A percentile compares a stretch with the other conserved stretches of the same genome.
These are phyloP conservation scores for Arthrobotrys entomopaga DNA, from an alignment of 2,329 filamentous ascomycete genomes.

Conservation along the genomic window DNA sequence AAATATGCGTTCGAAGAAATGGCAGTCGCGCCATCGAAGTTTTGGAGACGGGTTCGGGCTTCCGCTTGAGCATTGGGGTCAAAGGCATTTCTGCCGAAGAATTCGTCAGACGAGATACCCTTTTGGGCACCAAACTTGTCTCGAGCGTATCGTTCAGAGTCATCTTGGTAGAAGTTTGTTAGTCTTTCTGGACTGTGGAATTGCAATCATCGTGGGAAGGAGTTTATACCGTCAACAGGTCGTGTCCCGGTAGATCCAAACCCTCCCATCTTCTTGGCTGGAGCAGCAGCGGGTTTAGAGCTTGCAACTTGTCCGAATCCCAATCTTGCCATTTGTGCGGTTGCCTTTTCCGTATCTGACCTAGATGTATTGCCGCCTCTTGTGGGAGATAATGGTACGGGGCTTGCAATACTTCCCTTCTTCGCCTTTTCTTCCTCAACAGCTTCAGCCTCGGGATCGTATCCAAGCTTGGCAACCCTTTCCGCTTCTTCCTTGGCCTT, in stretches of 20 bases:
- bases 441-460: conserved; percentile 89
- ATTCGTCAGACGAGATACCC: conserved; percentile 96
- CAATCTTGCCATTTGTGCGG: conserved; percentile 85
- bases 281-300: conserved; percentile 68
- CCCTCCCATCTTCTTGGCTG: conserved; percentile 80
- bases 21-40: conserved; percentile 88
- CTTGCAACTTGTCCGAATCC: conserved; percentile 87
- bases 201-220: conserved; percentile 10
- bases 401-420: conserved; percentile 61
- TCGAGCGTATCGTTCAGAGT: conserved; percentile 84
- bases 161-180: conserved; percentile 65
- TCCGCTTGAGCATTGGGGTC: conserved; percentile 83
- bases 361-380: conserved; percentile 68
- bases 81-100: conserved; percentile 90
- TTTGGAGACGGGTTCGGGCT: conserved; percentile 85
- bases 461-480: conserved; percentile 92
- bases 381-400: conserved; percentile 66
- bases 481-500: conserved; percentile 98
- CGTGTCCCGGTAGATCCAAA: conserved; percentile 88
- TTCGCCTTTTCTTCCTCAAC: conserved; percentile 64
- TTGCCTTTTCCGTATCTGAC: conserved; percentile 82
- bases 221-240: conserved; percentile 70
- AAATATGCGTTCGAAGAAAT: conserved; percentile 99
- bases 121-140: conserved; percentile 92
- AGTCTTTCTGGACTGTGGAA: conserved; percentile 54